Percentiles rank a stretch among this genome's conserved stretches.
These are phyloP conservation scores for Phialocephala sp. DNA, from an alignment of 2,329 filamentous ascomycete species.

Conservation along the genomic window DNA sequence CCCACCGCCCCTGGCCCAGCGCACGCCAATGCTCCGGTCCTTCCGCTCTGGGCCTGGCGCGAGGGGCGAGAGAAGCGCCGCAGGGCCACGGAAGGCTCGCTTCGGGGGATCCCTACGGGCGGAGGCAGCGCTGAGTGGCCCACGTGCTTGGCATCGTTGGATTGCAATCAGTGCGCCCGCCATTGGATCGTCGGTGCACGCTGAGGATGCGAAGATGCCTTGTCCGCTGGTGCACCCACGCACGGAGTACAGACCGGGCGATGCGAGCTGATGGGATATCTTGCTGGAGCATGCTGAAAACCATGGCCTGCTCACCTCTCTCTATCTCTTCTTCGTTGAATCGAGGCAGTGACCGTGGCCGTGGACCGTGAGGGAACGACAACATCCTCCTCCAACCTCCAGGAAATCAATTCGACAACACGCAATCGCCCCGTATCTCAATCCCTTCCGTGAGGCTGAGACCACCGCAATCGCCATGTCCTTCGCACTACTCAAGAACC, in stretches of 20 bases:
- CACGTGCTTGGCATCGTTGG: slow-evolving; percentile 6
- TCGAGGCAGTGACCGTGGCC: no score
- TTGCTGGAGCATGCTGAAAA: not conserved
- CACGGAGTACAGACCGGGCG: no score
- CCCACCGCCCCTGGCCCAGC: not conserved
- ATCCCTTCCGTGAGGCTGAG: not conserved
- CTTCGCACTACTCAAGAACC: not conserved
- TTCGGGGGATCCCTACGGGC: not conserved
- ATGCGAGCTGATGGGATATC: no score
- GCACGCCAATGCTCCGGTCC: not conserved
- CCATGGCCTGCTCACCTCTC: not conserved
- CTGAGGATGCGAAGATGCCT: no score
- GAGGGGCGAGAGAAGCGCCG: not conserved
- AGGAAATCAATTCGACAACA: not conserved
- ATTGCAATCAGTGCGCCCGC: not conserved
- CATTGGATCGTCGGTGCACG: not conserved
- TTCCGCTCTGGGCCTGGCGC: not conserved
- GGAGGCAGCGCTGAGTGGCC: not conserved
- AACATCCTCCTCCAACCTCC: not conserved
- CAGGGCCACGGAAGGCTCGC: not conserved
- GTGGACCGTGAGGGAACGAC: no score
- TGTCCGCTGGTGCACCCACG: no score
- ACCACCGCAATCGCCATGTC: not conserved
- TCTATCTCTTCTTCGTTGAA: not conserved
- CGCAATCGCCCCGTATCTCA: not conserved